These are phyloP conservation scores for Strigomonas galati DNA, from an alignment of 208 protist genomes.

Conservation along the genomic window DNA sequence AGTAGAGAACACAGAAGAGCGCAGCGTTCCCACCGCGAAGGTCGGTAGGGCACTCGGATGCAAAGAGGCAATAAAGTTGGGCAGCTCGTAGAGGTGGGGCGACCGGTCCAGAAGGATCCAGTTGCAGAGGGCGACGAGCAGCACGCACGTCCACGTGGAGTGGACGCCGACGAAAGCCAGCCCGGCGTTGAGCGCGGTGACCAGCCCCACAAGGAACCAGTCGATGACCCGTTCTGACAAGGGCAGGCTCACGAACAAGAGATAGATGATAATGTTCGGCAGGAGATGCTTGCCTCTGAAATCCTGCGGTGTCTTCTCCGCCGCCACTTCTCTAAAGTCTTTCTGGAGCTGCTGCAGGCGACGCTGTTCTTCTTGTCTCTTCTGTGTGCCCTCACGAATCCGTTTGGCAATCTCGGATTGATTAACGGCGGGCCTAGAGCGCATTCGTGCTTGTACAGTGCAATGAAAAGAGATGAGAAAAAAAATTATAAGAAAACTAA, in stretches of 20 bases:
- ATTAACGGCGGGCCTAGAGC: not conserved
- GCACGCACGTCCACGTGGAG: not conserved
- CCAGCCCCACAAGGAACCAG: slow-evolving; percentile 60
- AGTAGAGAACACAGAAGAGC: slow-evolving; percentile 1
- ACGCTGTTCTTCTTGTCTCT: slow-evolving; percentile 52
- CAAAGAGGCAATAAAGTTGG: not conserved
- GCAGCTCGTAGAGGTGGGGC: slow-evolving; percentile 1
- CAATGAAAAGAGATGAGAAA: not conserved
- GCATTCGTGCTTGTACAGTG: not conserved
- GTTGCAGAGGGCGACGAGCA: slow-evolving; percentile 2
- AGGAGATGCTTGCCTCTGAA: slow-evolving; percentile 31
- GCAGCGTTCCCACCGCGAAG: too few species aligned
- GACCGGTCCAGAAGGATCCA: slow-evolving; percentile 1
- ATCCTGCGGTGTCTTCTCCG: slow-evolving; percentile 24
- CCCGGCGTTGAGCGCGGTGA: slow-evolving; percentile 48
- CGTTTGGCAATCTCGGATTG: slow-evolving; percentile 43
- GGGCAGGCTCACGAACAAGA: slow-evolving; percentile 80
- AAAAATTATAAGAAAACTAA: not conserved
- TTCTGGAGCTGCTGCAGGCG: slow-evolving; percentile 55
- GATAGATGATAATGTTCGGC: slow-evolving; percentile 66
- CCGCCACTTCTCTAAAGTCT: slow-evolving; percentile 47
- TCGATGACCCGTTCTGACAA: slow-evolving; percentile 72
- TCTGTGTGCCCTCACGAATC: slow-evolving; percentile 56
- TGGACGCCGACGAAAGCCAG: slow-evolving; percentile 26
- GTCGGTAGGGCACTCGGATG: not conserved